Percentiles rank a stretch among this genome's conserved stretches.
These are phyloP conservation scores for Plantago lanceolata DNA, from an alignment of 305 asterid genomes.

Conservation along the genomic window DNA sequence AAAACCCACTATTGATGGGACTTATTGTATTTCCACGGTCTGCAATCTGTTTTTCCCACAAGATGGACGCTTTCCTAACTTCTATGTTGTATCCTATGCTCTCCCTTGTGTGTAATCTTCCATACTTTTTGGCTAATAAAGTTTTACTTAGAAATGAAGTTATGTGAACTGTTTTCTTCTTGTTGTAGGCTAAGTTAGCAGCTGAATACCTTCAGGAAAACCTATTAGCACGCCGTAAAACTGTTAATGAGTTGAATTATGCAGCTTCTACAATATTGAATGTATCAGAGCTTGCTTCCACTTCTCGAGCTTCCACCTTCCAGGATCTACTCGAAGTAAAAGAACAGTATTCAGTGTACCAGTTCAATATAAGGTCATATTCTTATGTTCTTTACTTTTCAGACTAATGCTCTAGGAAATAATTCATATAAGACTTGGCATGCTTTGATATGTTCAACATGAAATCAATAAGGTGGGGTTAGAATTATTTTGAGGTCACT, in stretches of 20 bases:
- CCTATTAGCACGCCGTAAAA: conserved; percentile 45
- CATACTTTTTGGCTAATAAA: too few species aligned
- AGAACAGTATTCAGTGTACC: conserved; percentile 42
- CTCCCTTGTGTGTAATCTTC: too few species aligned
- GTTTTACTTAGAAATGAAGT: too few species aligned
- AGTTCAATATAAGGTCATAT: conserved; percentile 55
- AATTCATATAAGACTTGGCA: conserved; percentile 3
- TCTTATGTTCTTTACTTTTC: conserved; percentile 7
- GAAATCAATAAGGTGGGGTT: neutral
- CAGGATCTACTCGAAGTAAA: conserved; percentile 51
- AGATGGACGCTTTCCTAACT: too few species aligned
- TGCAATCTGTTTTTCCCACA: too few species aligned
- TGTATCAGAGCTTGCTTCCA: conserved; percentile 43
- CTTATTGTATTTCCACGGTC: too few species aligned
- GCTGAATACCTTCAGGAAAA: conserved; percentile 53
- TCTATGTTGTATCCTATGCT: too few species aligned
- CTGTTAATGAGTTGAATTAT: conserved; percentile 44
- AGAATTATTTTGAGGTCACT: conserved; percentile 8
- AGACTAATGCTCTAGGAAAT: neutral
- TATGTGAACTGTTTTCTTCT: conserved; percentile 17
- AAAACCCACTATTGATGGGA: too few species aligned
- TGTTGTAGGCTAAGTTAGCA: conserved; percentile 47
- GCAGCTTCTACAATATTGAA: conserved; percentile 64
- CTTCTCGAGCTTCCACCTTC: conserved; percentile 54
- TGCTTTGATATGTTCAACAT: conserved; percentile 2